Base-by-base conservation (phyloP, 2,329 filamentous ascomycete genomes). In the Monosporascus sp. region DNA sequence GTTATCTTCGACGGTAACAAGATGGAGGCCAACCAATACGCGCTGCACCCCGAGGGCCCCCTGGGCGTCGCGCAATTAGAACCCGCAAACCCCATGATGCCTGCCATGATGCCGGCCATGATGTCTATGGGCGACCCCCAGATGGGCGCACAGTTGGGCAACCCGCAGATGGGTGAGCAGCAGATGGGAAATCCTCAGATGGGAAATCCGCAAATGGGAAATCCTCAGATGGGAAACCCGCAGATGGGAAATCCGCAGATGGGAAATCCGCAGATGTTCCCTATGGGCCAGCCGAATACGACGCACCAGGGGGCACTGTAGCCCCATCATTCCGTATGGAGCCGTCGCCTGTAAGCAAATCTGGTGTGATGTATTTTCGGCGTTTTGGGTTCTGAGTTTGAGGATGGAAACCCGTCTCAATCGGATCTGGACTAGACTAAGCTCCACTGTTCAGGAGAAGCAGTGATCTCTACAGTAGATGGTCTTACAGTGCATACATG, bases 1-100 rank as follows among this genome's bases (percentile, higher is more conserved):
- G 81, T 96, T 49, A 77, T 97, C 20, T 96, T 97, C 64, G 91
- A 97, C 68, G 92, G 92, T 15, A 88, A 90, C 61, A 81, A 79
- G 46, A 88, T 89, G 71, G 82, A 89, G 59, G 89, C 88, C 0
- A 85, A 85, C 2, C 85, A 94, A 60, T 96, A 94, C 67, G 81
- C 90, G 2, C 76, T 97, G 43, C 90, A 95, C 66, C 89, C 90
- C 0, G 79, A 84, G 51, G 81, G 79, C 25, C 67, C 66, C 22
- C 73, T 85, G 14, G 83, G 82, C 43, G 69, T 72, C 24, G 71
- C 68, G 20, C 72, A 79, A 59, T 71, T 83, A 1, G 62, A 66
- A 39, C 52, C 60, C 5, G 49, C 61, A n/a, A 56, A 14, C 24
- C 51, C 56, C 22, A 59, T 62, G 48, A 53, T 66, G 49, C 31